phyloP scores from a whole-genome alignment of 306 rosid species.

The Cicer judaicum region DNA sequence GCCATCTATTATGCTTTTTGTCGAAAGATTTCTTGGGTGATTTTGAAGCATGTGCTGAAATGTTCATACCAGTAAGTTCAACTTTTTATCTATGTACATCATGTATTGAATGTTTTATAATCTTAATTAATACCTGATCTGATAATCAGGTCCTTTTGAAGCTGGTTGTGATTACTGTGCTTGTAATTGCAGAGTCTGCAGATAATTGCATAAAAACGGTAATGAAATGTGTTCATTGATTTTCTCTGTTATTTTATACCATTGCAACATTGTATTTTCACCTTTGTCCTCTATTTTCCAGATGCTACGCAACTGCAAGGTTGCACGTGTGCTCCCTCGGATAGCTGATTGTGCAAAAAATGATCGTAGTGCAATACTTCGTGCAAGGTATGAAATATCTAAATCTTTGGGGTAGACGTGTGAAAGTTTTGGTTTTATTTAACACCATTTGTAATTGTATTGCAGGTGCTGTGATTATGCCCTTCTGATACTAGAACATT shows the following conservation, averaged over 20 bases:
- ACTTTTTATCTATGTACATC: conserved; percentile 34
- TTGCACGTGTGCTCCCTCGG: conserved; percentile 89
- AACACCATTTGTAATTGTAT: conserved; percentile 41
- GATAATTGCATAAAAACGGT: conserved; percentile 99
- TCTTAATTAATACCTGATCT: conserved; percentile 48
- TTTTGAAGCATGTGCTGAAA: conserved; percentile 94
- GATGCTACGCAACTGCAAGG: conserved; percentile 97
- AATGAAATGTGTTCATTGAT: conserved; percentile 38
- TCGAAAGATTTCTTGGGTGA: conserved; percentile 95
- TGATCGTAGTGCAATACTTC: conserved; percentile 90
- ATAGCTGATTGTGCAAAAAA: conserved; percentile 89
- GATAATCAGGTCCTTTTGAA: conserved; percentile 93
- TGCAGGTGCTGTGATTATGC: conserved; percentile 98
- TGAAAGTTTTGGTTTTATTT: conserved; percentile 38
- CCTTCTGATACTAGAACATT: conserved; percentile 85
- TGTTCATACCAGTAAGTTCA: conserved; percentile 89
- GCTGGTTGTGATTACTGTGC: conserved; percentile 99
- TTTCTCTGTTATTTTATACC: conserved; percentile 3
- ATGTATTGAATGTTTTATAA: conserved; percentile 33
- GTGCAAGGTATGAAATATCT: conserved; percentile 76
- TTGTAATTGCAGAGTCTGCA: conserved; percentile 98
- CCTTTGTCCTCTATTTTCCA: conserved; percentile 47
- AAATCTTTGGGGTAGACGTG: conserved; percentile 13
- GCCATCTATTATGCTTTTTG: conserved; percentile 89
- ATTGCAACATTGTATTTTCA: conserved; percentile 35